Percentiles rank a stretch among this genome's conserved stretches.
These are phyloP conservation scores for Coemansia reversa DNA, from an alignment of 192 early-diverging fungal species.

Conservation along the genomic window DNA sequence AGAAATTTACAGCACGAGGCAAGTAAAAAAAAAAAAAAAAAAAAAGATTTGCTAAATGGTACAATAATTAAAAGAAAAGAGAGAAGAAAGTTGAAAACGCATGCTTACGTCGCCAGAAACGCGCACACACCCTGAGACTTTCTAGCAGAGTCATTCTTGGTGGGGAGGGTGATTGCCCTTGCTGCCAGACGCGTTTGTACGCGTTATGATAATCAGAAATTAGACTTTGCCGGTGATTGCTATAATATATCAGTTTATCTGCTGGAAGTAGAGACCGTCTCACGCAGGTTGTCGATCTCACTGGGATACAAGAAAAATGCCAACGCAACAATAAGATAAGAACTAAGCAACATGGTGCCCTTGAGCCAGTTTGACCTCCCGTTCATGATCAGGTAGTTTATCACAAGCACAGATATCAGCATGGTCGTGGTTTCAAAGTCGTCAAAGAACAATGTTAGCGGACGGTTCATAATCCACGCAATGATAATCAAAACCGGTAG, in stretches of 20 bases:
- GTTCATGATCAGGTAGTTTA: slow-evolving; percentile 78
- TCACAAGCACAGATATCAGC: slow-evolving; percentile 83
- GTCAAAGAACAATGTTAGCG: slow-evolving; percentile 80
- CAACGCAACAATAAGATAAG: slow-evolving; percentile 80
- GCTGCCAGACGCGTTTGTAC: no score
- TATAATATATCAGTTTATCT: not conserved
- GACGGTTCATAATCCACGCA: slow-evolving; percentile 74
- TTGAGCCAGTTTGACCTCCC: slow-evolving; percentile 93
- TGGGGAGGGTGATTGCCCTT: no score
- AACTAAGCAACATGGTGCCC: slow-evolving; percentile 78
- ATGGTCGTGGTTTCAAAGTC: slow-evolving; percentile 80
- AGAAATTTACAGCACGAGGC: not conserved
- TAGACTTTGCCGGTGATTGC: not conserved
- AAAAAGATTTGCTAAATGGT: not conserved
- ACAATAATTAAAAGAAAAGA: slow-evolving; percentile 1
- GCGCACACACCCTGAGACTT: no score
- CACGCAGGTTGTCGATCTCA: slow-evolving; percentile 27
- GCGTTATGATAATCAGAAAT: no score
- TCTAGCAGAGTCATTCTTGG: no score
- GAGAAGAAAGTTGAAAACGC: slow-evolving; percentile 1
- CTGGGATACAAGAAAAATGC: slow-evolving; percentile 75
- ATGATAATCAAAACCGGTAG: slow-evolving; percentile 72
- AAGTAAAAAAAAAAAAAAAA: not conserved
- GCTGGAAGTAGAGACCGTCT: not conserved
- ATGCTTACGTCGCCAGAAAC: not conserved